phyloP scores from a whole-genome alignment of 805 yeast genomes.

The Cyberlindnera euphorbiae region DNA sequence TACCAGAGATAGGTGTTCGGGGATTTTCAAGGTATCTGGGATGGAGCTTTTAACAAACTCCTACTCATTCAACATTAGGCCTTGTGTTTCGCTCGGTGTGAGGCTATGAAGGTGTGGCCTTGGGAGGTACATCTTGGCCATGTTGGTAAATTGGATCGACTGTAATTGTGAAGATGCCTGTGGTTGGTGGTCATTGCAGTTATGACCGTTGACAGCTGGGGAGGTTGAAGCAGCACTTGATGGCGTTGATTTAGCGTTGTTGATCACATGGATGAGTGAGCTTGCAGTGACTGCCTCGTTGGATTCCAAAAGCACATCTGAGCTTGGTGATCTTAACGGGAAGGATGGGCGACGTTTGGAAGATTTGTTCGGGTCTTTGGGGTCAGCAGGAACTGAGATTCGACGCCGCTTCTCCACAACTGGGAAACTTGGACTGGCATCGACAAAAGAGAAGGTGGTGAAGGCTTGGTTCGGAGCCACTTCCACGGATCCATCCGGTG shows the following conservation, averaged over 20 bases:
- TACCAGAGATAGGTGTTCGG: slow-evolving; percentile 8
- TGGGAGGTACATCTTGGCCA: slow-evolving; percentile 10
- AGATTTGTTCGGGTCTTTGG: no score
- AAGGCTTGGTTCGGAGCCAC: no score
- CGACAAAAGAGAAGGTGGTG: not conserved
- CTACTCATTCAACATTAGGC: slow-evolving; percentile 1
- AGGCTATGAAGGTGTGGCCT: not conserved
- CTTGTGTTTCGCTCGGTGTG: not conserved
- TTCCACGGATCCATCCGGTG: not conserved
- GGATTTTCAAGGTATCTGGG: slow-evolving; percentile 11
- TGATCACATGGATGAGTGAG: no score
- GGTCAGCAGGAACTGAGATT: not conserved
- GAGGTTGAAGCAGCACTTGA: no score
- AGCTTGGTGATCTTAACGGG: no score
- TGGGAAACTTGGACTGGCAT: no score
- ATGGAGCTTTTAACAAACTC: slow-evolving; percentile 9
- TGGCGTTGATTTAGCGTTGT: no score
- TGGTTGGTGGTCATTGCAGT: not conserved
- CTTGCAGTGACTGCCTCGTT: no score
- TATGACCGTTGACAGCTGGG: no score
- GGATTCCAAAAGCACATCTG: no score
- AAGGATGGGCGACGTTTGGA: no score
- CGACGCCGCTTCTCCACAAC: no score
- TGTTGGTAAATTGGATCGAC: slow-evolving; percentile 5
- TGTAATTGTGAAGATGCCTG: not conserved